These are phyloP conservation scores for Vaccinium corymbosum DNA, from an alignment of 148 eudicot genomes.

Conservation along the genomic window DNA sequence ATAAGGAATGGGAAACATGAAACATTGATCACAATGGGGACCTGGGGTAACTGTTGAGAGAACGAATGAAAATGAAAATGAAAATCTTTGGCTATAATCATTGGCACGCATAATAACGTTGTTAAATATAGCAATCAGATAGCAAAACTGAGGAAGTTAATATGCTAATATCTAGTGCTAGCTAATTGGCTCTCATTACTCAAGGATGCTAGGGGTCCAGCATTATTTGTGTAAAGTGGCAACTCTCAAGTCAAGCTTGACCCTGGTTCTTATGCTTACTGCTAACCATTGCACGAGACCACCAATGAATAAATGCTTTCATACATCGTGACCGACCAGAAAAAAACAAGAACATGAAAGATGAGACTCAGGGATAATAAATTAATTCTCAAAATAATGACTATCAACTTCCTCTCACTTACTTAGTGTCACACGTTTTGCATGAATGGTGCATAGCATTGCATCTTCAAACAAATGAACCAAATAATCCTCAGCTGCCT, in stretches of 20 bases:
- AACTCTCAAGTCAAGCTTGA: not conserved
- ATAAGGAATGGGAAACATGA: not conserved
- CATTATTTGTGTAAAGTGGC: not conserved
- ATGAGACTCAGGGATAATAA: not conserved
- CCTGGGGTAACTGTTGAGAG: not conserved
- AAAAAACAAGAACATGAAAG: not conserved
- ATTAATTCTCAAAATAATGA: not conserved
- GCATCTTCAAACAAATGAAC: constrained; percentile 65
- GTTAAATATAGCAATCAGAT: not conserved
- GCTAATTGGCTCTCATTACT: not conserved
- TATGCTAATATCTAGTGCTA: not conserved
- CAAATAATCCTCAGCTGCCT: constrained; percentile 77
- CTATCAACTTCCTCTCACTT: constrained; percentile 32
- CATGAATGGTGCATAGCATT: constrained; percentile 80
- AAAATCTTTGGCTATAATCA: not conserved
- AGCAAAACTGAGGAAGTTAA: not conserved
- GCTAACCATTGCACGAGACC: not conserved
- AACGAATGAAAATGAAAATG: not conserved
- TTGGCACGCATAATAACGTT: not conserved
- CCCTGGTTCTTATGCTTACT: not conserved
- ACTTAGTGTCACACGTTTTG: constrained; percentile 85
- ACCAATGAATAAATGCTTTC: not conserved
- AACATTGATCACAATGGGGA: not conserved
- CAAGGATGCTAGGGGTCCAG: not conserved
- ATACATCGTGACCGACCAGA: not conserved